Evolutionary conservation across 768 basidiomycete species (phyloP), one percentile per base, ranked within the genome.

Genomic region (Lentinula lateritia): DNA sequence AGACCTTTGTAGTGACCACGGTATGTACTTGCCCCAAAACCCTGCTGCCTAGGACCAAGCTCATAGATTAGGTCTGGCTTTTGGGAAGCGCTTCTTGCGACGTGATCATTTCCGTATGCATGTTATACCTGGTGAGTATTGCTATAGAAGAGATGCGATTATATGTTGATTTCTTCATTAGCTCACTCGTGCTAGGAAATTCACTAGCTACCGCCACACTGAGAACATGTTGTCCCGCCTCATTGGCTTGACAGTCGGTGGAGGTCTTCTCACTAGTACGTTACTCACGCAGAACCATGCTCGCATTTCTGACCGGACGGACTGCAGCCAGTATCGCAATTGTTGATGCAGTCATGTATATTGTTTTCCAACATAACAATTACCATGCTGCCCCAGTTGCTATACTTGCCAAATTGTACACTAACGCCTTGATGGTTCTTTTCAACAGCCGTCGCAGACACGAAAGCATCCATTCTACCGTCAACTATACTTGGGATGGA

Each of bases 351-450:
- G 60, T 67, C 10, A 63, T 73, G 13, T 72, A 71, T 62, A 64
- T 73, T 46, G 64, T 63, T 23, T 71, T 66, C 46, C 66, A 68
- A 0, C n/a, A 68, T 9, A 70, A 68, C 4, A 69, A 67, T 20
- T 70, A 69, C 53, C 68, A 70, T 60, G 65, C 65, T 10, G 66
- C 66, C 10, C 69, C 71, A 2, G 68, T 66, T 12, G 60, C 66
- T 15, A 64, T 69, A 52, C 66, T 72, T 34, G 68, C 71, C 10
- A 72, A 72, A 46, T 60, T 74, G 8, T 72, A 72, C 60, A 70
- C 70, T 28, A 74, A 74, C 42, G 69, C 71, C 0, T 60, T 74
- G 4, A 66, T 74, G 28, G 70, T 69, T 7, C 60, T 72, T 3
- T 68, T 73, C 62, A 73, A 73, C 61, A 67, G 65, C 42, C 68